These are phyloP conservation scores for Pseudophaeomoniella oleicola DNA, from an alignment of 2,329 filamentous ascomycete species.

Conservation along the genomic window DNA sequence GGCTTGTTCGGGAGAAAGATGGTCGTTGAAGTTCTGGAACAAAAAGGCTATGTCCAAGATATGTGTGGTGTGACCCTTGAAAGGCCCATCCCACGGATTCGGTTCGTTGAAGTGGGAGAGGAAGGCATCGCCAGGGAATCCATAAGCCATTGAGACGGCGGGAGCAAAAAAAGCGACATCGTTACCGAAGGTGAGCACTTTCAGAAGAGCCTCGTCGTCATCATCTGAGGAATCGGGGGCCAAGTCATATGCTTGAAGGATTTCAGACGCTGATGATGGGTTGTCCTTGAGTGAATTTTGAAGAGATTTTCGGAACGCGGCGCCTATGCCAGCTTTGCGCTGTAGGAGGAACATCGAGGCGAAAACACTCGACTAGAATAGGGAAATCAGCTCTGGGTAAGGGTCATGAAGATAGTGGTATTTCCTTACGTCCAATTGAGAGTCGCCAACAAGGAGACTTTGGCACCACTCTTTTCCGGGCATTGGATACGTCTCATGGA, in stretches of 20 bases:
- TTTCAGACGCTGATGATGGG: conserved; percentile 12
- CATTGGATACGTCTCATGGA: conserved; percentile 3
- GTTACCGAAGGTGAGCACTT: conserved; percentile 27
- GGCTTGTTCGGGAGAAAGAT: conserved; percentile 18
- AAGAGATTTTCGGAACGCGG: conserved; percentile 7
- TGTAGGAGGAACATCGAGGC: conserved; percentile 1
- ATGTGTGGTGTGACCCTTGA: conserved; percentile 25
- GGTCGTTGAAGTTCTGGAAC: conserved; percentile 31
- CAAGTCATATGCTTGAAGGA: conserved; percentile 27
- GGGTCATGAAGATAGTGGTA: not conserved
- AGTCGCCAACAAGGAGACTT: conserved; percentile 31
- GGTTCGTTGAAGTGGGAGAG: conserved; percentile 30
- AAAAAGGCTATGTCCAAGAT: conserved; percentile 31
- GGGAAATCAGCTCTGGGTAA: no score
- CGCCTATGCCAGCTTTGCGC: conserved; percentile 9
- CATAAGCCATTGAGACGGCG: conserved; percentile 23
- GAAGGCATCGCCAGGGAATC: conserved; percentile 15
- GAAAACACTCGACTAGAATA: no score
- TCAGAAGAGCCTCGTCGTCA: conserved; percentile 27
- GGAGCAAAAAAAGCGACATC: conserved; percentile 34
- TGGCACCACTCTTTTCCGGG: conserved; percentile 29
- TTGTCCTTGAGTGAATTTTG: conserved; percentile 8
- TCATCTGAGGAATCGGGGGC: conserved; percentile 12
- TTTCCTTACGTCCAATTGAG: conserved; percentile 24
- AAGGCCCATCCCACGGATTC: conserved; percentile 31